Percentiles rank a stretch among this genome's conserved stretches.
Conservation (phyloP, 2,329 filamentous ascomycete genomes). For the Clarireedia monteithiana region DNA sequence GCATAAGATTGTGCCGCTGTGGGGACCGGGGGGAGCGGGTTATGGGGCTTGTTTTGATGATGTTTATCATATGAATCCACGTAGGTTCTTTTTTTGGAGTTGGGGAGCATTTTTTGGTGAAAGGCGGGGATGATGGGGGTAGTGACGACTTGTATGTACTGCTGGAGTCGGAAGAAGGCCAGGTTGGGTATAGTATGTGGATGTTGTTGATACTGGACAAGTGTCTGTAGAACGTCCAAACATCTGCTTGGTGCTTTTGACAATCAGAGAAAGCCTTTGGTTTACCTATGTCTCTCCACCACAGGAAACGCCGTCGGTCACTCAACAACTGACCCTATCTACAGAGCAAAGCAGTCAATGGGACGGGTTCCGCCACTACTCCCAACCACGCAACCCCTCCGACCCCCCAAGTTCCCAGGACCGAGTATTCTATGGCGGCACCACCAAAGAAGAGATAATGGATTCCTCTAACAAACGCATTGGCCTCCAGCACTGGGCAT, state of each 20-base stretch:
- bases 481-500: conserved; percentile 41
- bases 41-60: conserved; percentile 40
- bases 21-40: conserved; percentile 27
- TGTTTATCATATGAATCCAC: conserved; percentile 42
- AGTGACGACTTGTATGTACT: no score
- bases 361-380: conserved; percentile 44
- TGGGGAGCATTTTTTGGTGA: not conserved
- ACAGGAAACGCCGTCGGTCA: not conserved
- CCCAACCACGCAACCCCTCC: conserved; percentile 30
- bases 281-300: no score
- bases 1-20: conserved; percentile 41
- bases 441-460: conserved; percentile 37
- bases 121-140: not conserved
- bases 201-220: no score
- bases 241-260: no score
- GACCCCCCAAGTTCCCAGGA: conserved; percentile 22
- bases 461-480: conserved; percentile 37
- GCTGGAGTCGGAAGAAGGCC: no score
- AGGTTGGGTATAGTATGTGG: no score
- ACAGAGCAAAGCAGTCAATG: conserved; percentile 41
- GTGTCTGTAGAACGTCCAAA: no score
- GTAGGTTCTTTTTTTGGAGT: conserved; percentile 16
- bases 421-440: conserved; percentile 42
- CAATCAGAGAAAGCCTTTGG: no score
- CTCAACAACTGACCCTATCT: not conserved